Conservation (phyloP, 805 yeast genomes). For the Maudiozyma turicensis region DNA sequence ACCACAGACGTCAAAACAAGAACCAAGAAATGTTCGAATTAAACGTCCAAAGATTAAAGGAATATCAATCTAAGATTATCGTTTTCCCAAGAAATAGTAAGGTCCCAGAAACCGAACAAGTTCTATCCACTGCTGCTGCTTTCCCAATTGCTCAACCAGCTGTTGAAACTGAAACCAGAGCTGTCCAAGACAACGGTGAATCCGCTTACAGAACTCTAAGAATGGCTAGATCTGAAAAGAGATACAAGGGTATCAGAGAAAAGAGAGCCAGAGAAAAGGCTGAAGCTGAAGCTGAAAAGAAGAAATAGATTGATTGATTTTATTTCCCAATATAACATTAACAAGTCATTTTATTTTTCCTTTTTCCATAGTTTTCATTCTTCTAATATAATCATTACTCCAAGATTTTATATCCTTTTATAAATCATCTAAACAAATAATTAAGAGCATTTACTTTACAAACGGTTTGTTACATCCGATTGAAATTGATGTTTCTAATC, state of each 20-base stretch:
- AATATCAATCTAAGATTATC: constrained; percentile 91
- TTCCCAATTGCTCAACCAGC: constrained; percentile 88
- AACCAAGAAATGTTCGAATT: constrained; percentile 88
- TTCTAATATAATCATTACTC: not conserved
- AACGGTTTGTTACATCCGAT: not conserved
- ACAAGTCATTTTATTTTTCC: not conserved
- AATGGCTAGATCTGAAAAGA: constrained; percentile 89
- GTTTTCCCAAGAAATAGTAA: constrained; percentile 89
- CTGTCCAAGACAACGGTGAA: constrained; percentile 66
- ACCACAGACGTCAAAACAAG: constrained; percentile 99
- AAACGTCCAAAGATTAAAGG: constrained; percentile 93
- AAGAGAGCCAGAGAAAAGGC: constrained; percentile 96
- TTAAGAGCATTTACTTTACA: not conserved
- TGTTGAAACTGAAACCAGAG: constrained; percentile 73
- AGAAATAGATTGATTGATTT: constrained; percentile 53
- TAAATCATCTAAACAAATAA: not conserved
- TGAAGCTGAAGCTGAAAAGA: constrained; percentile 99
- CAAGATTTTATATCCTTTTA: not conserved
- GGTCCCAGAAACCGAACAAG: constrained; percentile 73
- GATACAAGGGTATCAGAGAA: constrained; percentile 90
- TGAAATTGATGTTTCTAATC: not conserved
- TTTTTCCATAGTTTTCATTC: not conserved
- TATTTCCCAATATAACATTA: not conserved
- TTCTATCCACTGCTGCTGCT: constrained; percentile 58
- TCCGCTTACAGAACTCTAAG: constrained; percentile 93